Evolutionary conservation across 2,329 filamentous ascomycete genomes (phyloP).

Genomic region (Cercospora citrullina): DNA sequence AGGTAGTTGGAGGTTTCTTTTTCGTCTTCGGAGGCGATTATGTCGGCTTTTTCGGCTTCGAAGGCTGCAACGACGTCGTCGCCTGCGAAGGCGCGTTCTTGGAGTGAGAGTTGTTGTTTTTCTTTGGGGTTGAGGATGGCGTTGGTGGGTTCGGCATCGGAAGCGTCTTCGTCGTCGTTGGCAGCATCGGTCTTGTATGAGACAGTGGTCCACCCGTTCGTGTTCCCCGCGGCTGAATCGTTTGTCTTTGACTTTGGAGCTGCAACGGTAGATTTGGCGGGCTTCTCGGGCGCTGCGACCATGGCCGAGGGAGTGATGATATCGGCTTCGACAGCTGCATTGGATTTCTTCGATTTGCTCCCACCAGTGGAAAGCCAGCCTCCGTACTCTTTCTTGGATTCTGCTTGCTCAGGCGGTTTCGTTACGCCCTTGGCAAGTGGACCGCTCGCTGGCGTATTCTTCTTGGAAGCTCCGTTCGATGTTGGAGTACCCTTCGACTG

Average conservation of each 20-base stretch:
- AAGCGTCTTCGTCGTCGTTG: constrained; percentile 31
- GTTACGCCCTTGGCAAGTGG: constrained; percentile 29
- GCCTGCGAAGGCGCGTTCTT: constrained; percentile 78
- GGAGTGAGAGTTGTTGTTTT: constrained; percentile 67
- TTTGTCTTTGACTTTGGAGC: constrained; percentile 24
- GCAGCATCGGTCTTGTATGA: constrained; percentile 37
- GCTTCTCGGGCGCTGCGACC: constrained; percentile 3
- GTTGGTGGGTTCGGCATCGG: constrained; percentile 30
- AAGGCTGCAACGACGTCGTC: constrained; percentile 82
- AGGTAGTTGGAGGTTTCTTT: constrained; percentile 81
- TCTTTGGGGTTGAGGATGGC: constrained; percentile 33
- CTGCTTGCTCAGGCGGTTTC: constrained; percentile 9
- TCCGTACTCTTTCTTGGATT: constrained; percentile 12
- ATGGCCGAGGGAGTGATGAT: constrained; percentile 16
- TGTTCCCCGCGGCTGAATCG: constrained; percentile 32
- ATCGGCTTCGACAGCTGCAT: constrained; percentile 26
- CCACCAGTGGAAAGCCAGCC: constrained; percentile 30
- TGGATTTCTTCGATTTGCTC: constrained; percentile 27
- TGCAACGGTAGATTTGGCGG: constrained; percentile 6
- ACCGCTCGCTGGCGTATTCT: constrained; percentile 28
- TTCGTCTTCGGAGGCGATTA: constrained; percentile 74
- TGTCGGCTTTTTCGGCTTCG: constrained; percentile 71
- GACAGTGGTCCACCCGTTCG: constrained; percentile 49
- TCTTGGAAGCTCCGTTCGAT: constrained; percentile 32
- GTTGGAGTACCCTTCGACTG: constrained; percentile 21